phyloP scores from a whole-genome alignment of 2,329 filamentous ascomycete genomes.

The Penicillium sp. region DNA sequence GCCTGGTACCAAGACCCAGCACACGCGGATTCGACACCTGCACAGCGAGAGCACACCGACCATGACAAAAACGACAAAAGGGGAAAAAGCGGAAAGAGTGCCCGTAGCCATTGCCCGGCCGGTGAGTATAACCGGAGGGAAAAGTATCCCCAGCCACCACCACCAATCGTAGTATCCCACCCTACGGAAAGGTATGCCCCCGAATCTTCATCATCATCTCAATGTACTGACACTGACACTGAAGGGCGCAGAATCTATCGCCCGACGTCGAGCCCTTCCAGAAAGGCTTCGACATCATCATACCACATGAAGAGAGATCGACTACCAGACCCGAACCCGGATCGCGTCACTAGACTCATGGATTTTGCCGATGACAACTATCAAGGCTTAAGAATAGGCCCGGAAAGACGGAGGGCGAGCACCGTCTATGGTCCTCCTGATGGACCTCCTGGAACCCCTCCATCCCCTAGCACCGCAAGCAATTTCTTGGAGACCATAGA shows the following conservation, averaged over 20 bases:
- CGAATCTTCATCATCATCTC: not conserved
- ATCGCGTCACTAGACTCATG: not conserved
- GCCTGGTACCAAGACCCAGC: slow-evolving; percentile 2
- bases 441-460: not conserved
- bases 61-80: not conserved
- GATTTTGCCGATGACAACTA: not conserved
- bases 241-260: not conserved
- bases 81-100: not conserved
- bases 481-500: not conserved
- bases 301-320: not conserved
- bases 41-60: not conserved
- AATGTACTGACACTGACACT: not conserved
- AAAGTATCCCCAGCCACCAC: not conserved
- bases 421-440: not conserved
- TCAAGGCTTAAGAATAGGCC: not conserved
- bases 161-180: not conserved
- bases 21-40: not conserved
- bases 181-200: not conserved
- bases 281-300: not conserved
- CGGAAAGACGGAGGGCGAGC: not conserved
- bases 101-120: not conserved
- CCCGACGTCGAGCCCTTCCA: not conserved
- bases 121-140: slow-evolving; percentile 1
- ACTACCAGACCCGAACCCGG: not conserved
- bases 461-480: not conserved